Base-by-base conservation (phyloP, 2,329 filamentous ascomycete genomes). In the Phaeoacremonium minimum region DNA sequence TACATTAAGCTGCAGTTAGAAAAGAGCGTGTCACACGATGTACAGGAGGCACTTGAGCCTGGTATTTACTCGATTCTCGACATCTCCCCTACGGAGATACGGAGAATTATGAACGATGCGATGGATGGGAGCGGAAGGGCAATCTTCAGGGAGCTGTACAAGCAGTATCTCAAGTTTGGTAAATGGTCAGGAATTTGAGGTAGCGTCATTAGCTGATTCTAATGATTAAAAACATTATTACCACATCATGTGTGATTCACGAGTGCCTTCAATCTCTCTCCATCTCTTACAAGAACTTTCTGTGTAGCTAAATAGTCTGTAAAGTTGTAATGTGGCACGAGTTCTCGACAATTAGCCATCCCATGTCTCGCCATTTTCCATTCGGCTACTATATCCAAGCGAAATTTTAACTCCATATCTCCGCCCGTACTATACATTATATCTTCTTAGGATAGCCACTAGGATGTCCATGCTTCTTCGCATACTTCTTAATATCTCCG, bases 1-100 rank as follows among this genome's bases (percentile, higher is more conserved):
- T 83, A 81, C 49, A 65, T 82, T 44, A 75, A 73, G 57, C 59
- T 81, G 44, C 77, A 81, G 55, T 68, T 83, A 6, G 75, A 80
- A 50, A 61, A 63, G 35, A 62, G 64, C 18, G 67, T 82, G 37
- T 55, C 69, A 8, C 64, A 66, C 11, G 60, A 57, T 7, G 63
- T 81, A 15, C 61, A 74, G 22, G 74, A 76, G 51, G 73, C 67
- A 35, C 62, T 83, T 30, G 69, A 78, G 50, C 66, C 71, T 6
- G 79, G 74, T 1, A 55, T 81, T 46, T 78, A 75, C 51, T 68
- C 77, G 0, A 64, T 83, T 5, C 68, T 83, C 38, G 67, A 76
- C 44, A 71, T 80, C 32, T 80, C 76, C 22, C 64, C 71, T 3
- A 61, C 67, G 5, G 76, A 77, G 39, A 66, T 64, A 31, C 61